Evolutionary conservation across 2,329 filamentous ascomycete genomes (phyloP).

Genomic region (Nemania diffusa): DNA sequence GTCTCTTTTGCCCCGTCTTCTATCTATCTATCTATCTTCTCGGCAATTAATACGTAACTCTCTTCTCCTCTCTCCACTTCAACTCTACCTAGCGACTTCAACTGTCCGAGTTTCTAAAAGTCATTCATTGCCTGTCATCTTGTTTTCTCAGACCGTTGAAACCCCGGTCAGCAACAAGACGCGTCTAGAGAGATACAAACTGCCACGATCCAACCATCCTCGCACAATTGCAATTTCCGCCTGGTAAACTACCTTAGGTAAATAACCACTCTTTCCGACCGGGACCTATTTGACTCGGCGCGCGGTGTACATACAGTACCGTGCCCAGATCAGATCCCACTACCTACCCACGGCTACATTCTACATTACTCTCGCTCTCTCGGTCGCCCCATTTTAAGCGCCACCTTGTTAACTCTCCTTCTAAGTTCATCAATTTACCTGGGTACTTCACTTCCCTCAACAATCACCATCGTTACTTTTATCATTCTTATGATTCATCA

Average conservation of each 20-base stretch:
- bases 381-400: conserved; percentile 39
- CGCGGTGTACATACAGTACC: conserved; percentile 11
- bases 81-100: conserved; percentile 8
- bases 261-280: conserved; percentile 18
- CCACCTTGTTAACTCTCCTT: conserved; percentile 33
- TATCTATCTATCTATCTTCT: conserved; percentile 1
- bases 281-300: conserved; percentile 17
- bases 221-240: conserved; percentile 26
- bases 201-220: conserved; percentile 13
- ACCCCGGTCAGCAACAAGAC: conserved; percentile 6
- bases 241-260: not conserved
- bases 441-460: not conserved
- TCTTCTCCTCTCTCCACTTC: not conserved
- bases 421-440: conserved; percentile 21
- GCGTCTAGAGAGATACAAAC: conserved; percentile 29
- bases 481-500: conserved; percentile 3
- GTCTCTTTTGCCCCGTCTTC: not conserved
- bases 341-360: not conserved
- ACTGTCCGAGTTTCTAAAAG: conserved; percentile 2
- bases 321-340: conserved; percentile 6
- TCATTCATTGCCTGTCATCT: not conserved
- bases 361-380: conserved; percentile 2
- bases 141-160: not conserved
- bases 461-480: not conserved
- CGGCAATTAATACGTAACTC: conserved; percentile 8